Evolutionary conservation across 2,329 filamentous ascomycete species (phyloP).

Genomic region (Mycosphaerelloides madeirae): DNA sequence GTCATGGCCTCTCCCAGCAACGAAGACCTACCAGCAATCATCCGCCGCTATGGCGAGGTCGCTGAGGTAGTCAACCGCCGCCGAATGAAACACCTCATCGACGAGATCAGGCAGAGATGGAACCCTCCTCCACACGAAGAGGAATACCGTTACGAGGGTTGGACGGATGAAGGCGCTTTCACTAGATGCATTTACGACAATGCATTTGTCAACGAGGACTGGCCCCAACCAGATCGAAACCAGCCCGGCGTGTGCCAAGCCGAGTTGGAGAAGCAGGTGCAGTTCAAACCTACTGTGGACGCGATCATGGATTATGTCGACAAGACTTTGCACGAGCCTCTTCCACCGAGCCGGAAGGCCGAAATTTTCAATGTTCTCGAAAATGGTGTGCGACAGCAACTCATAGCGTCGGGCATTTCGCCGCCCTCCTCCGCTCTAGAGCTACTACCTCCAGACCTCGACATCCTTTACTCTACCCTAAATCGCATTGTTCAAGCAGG

Average conservation of each 20-base stretch:
- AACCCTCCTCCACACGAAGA: not conserved
- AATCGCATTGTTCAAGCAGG: not conserved
- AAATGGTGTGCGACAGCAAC: not conserved
- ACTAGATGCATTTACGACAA: not conserved
- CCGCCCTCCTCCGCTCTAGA: not conserved
- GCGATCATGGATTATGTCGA: not conserved
- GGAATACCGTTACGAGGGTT: not conserved
- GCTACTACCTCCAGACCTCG: not conserved
- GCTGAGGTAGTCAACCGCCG: slow-evolving; percentile 2
- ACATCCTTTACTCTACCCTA: not conserved
- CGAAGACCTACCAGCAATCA: not conserved
- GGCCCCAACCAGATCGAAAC: not conserved
- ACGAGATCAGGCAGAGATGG: slow-evolving; percentile 1
- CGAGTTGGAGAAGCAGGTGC: slow-evolving; percentile 1
- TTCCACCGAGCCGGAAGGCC: not conserved
- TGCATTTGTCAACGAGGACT: not conserved
- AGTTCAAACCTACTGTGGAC: not conserved
- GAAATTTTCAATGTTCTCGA: not conserved
- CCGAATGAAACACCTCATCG: slow-evolving; percentile 1
- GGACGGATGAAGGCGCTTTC: slow-evolving; percentile 4
- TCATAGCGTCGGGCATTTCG: not conserved
- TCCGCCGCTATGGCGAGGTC: slow-evolving; percentile 1
- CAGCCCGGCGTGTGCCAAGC: not conserved
- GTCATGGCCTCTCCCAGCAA: not conserved
- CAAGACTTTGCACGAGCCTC: not conserved